Evolutionary conservation across 164 flowering plant genomes (phyloP).

Genomic region (Aristolochia fimbriata): DNA sequence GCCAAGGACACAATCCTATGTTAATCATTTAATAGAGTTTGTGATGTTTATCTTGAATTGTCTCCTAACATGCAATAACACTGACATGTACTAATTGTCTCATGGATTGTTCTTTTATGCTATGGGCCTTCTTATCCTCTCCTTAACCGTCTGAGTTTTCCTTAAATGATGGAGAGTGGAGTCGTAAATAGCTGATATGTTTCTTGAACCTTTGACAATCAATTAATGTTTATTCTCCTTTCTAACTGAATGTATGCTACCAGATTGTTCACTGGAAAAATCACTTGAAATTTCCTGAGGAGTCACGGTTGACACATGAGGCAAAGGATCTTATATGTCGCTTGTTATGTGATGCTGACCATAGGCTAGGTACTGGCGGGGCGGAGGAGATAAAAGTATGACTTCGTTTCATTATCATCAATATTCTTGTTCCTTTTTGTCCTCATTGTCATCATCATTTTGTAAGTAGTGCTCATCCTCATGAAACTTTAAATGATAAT

Average conservation of each 20-base stretch:
- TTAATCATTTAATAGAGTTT: too few species aligned
- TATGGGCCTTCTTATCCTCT: too few species aligned
- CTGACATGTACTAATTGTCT: too few species aligned
- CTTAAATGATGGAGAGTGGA: too few species aligned
- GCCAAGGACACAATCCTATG: too few species aligned
- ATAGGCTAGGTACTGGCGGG: constrained; percentile 78
- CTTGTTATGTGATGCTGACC: constrained; percentile 29
- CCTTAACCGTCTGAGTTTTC: too few species aligned
- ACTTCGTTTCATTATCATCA: not conserved
- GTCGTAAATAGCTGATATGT: too few species aligned
- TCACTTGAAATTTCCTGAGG: constrained; percentile 86
- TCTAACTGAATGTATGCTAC: constrained; percentile 1
- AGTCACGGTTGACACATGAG: constrained; percentile 65
- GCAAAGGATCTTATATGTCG: constrained; percentile 76
- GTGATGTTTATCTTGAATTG: too few species aligned
- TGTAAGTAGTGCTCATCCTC: too few species aligned
- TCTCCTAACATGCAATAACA: too few species aligned
- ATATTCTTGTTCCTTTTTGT: not conserved
- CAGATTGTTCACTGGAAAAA: constrained; percentile 94
- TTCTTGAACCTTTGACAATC: too few species aligned
- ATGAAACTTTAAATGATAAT: not conserved
- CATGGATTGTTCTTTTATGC: too few species aligned
- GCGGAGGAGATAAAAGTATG: constrained; percentile 71
- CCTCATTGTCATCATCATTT: not conserved
- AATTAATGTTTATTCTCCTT: not conserved